Evolutionary conservation across 1,284 basidiomycete genomes (phyloP), one percentile per base, ranked within the genome.

Genomic region (Thecaphora thlaspeos): DNA sequence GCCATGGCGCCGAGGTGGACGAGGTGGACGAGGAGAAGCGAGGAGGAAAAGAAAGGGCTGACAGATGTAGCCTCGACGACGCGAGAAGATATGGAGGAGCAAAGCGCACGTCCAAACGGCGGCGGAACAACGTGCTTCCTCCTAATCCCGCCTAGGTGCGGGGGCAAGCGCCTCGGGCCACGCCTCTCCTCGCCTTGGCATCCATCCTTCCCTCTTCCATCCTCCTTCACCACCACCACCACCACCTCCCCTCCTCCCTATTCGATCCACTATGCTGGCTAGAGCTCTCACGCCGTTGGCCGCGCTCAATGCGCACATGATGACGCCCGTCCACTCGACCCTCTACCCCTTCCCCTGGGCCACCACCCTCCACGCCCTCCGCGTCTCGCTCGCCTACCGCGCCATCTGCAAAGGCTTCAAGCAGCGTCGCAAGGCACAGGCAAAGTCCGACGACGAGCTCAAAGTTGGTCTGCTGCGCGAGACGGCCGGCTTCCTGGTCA

Each of bases 401-500:
- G 41, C 17, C 23, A 54, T 68, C 38, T 54, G 52, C 34, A n/a
- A 54, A 37, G 63, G 22, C 17, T 57, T 55, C 37, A 40, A 41
- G 11, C 46, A 49, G 0, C 56, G 61, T 34, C 56, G 61, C 24
- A 41, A 43, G 1, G 45, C 53, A 12, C 55, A 64, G 39, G 38
- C 18, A 37, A 50, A 51, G 17, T 12, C 53, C 4, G 21, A 54
- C 3, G 7, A 47, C 19, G 53, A 60, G 23, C 47, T 57, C 7
- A 46, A 54, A 28, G 51, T 64, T 26, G 60, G 55, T 4, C 30
- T 7, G 22, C 42, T 59, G 12, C 54, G 52, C 39, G 61, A 73
- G 46, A 40, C 55, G 2, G 69, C 52, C 4, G 71, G 71, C 11
- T 73, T 70, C 49, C 57, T 71, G 39, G 61, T 73, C 32, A 73